These are phyloP conservation scores for Krasilnikovozyma curviuscula DNA, from an alignment of 768 basidiomycete genomes.

Conservation along the genomic window DNA sequence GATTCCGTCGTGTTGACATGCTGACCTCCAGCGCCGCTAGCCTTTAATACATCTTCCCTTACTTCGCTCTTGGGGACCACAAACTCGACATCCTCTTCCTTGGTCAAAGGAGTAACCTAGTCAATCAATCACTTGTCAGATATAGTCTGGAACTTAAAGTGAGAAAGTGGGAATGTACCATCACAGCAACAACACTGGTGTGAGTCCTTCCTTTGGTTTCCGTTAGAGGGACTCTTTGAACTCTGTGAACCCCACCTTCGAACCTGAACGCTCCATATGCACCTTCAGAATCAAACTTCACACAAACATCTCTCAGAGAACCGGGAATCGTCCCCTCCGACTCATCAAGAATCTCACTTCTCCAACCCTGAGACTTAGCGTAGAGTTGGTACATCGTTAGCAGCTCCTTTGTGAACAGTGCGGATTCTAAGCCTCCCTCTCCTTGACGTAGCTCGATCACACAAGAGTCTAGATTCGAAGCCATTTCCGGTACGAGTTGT, in stretches of 20 bases:
- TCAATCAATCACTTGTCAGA: not conserved
- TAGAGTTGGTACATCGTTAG: slow-evolving; percentile 63
- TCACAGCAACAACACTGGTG: slow-evolving; percentile 71
- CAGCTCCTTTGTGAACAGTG: slow-evolving; percentile 58
- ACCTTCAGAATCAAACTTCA: slow-evolving; percentile 58
- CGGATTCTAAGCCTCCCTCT: slow-evolving; percentile 76
- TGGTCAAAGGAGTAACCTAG: slow-evolving; percentile 20
- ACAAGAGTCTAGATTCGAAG: slow-evolving; percentile 48
- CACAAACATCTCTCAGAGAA: slow-evolving; percentile 29
- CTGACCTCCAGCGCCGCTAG: slow-evolving; percentile 29
- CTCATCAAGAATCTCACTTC: slow-evolving; percentile 25
- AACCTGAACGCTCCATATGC: slow-evolving; percentile 61
- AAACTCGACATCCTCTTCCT: slow-evolving; percentile 57
- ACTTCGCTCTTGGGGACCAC: not conserved
- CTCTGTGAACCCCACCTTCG: slow-evolving; percentile 92
- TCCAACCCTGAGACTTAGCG: slow-evolving; percentile 42
- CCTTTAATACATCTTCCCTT: not conserved
- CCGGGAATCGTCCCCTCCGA: slow-evolving; percentile 16
- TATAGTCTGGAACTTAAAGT: too few species aligned
- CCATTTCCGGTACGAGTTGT: slow-evolving; percentile 52
- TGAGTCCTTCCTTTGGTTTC: slow-evolving; percentile 75
- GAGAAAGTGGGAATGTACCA: slow-evolving; percentile 36
- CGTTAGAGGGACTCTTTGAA: slow-evolving; percentile 81
- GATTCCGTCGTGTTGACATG: slow-evolving; percentile 99
- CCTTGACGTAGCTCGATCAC: slow-evolving; percentile 82